A percentile compares a stretch with the other conserved stretches of the same genome.
Evolutionary conservation across 805 yeast species (phyloP).

Genomic region (Suhomyces kilbournensis): DNA sequence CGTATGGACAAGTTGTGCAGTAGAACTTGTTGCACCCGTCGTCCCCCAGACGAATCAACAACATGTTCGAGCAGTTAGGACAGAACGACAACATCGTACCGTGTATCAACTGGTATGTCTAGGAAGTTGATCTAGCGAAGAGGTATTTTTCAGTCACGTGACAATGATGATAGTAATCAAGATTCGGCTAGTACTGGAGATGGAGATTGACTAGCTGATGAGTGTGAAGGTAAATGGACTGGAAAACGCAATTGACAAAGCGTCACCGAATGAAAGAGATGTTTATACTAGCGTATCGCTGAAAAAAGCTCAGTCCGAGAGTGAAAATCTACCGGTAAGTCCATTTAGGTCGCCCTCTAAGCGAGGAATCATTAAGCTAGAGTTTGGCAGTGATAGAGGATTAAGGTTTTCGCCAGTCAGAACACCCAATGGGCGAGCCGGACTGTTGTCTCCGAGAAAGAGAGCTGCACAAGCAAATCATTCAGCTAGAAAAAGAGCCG

Average conservation of each 20-base stretch:
- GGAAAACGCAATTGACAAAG: slow-evolving; percentile 4
- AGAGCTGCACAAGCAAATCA: slow-evolving; percentile 39
- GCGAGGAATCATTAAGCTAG: slow-evolving; percentile 28
- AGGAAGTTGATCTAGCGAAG: background rate
- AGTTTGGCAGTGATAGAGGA: slow-evolving; percentile 6
- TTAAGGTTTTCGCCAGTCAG: slow-evolving; percentile 22
- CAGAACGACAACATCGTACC: slow-evolving; percentile 85
- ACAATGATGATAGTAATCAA: background rate
- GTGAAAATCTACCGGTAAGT: background rate
- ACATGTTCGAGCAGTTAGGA: slow-evolving; percentile 91
- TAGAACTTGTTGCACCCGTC: slow-evolving; percentile 65
- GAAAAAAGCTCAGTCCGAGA: too few species aligned
- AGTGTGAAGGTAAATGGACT: background rate
- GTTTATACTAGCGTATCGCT: background rate
- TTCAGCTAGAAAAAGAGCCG: slow-evolving; percentile 51
- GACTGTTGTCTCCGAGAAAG: slow-evolving; percentile 43
- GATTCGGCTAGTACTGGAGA: background rate
- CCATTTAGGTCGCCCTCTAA: slow-evolving; percentile 31
- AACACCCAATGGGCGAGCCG: slow-evolving; percentile 46
- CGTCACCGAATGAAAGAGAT: background rate
- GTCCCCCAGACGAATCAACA: slow-evolving; percentile 59
- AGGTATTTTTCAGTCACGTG: background rate
- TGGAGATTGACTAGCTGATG: background rate
- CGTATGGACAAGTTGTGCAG: slow-evolving; percentile 94
- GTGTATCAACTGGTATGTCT: background rate